Conservation (phyloP, 75 land plant genomes). For the Pinus tabuliformis region DNA sequence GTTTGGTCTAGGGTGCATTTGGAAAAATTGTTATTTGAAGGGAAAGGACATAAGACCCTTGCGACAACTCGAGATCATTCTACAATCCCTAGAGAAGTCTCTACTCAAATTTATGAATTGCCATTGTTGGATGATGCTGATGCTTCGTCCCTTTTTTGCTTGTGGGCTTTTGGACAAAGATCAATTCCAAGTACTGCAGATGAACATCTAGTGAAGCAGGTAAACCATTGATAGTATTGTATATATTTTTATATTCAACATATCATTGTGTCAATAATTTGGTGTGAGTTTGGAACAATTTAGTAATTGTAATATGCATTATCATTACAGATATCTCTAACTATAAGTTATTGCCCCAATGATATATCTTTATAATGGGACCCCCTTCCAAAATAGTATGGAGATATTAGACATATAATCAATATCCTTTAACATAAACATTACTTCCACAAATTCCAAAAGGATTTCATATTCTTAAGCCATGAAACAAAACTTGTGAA, state of each 20-base stretch:
- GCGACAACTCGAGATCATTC: neutral
- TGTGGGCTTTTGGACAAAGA: neutral
- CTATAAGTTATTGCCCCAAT: too few species aligned
- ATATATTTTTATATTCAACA: neutral
- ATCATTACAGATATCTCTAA: too few species aligned
- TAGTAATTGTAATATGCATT: neutral
- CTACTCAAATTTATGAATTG: neutral
- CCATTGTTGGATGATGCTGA: conserved; percentile 32
- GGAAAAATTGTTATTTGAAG: too few species aligned
- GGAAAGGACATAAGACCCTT: neutral
- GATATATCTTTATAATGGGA: neutral
- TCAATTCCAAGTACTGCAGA: neutral
- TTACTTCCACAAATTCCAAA: neutral
- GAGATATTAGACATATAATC: neutral
- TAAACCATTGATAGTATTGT: neutral
- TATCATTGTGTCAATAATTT: neutral
- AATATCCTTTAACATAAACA: neutral
- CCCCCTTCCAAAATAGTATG: neutral
- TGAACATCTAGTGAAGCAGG: neutral
- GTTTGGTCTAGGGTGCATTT: too few species aligned
- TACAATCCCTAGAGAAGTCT: neutral
- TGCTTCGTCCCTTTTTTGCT: conserved; percentile 43
- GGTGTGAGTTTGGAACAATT: neutral
- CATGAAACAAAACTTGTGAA: neutral
- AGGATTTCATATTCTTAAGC: neutral